Evolutionary conservation across 192 early-diverging fungal genomes (phyloP).

Genomic region (Backusella macrospora): DNA sequence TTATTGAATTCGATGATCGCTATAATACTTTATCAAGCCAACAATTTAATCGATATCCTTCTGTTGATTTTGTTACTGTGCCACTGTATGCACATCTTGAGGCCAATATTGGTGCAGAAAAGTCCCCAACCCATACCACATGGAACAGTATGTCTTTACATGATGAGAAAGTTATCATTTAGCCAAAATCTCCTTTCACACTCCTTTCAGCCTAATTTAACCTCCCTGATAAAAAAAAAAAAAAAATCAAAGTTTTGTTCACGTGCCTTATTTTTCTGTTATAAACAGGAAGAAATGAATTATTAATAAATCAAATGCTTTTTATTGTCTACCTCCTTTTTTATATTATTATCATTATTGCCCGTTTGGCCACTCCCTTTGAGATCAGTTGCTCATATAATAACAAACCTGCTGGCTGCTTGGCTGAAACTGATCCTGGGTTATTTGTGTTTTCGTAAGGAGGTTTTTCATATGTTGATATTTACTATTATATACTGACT

Average conservation of each 20-base stretch:
- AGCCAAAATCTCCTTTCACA: background rate
- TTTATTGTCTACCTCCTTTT: background rate
- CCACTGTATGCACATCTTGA: constrained; percentile 25
- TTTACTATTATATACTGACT: background rate
- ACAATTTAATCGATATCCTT: constrained; percentile 22
- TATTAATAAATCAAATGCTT: background rate
- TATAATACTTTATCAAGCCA: constrained; percentile 25
- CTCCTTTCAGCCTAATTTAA: background rate
- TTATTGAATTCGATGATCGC: constrained; percentile 40
- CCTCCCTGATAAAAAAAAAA: constrained; percentile 7
- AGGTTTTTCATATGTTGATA: background rate
- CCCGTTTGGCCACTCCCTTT: background rate
- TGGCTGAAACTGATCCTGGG: constrained; percentile 8
- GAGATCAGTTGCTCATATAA: background rate
- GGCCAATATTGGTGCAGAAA: background rate
- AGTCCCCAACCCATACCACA: background rate
- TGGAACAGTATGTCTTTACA: background rate
- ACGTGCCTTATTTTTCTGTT: constrained; percentile 5
- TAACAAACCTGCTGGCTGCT: background rate
- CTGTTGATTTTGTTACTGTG: constrained; percentile 36
- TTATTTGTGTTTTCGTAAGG: constrained; percentile 5
- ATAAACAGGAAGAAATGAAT: background rate
- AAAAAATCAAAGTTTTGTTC: constrained; percentile 1
- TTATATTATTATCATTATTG: background rate
- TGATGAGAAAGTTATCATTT: constrained; percentile 15